phyloP scores from a whole-genome alignment of 768 basidiomycete genomes.

The Wakefieldia striispora region DNA sequence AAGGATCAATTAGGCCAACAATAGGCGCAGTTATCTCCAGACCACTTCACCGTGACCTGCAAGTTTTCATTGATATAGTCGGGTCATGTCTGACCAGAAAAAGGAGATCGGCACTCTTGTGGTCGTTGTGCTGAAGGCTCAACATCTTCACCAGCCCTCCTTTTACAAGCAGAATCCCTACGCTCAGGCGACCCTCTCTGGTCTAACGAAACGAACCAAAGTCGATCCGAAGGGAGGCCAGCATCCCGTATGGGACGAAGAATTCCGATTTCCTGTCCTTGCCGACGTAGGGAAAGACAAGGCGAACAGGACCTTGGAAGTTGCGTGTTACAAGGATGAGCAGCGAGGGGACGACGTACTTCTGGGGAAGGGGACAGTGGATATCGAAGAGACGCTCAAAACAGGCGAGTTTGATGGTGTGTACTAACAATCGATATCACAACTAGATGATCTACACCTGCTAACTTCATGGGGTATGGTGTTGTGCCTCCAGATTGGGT shows the following conservation, averaged over 20 bases:
- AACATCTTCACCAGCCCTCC: slow-evolving; percentile 78
- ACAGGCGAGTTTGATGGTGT: slow-evolving; percentile 91
- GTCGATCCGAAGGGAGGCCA: slow-evolving; percentile 87
- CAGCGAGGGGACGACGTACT: slow-evolving; percentile 63
- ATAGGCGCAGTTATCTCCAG: no score
- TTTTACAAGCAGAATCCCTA: slow-evolving; percentile 94
- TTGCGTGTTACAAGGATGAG: slow-evolving; percentile 83
- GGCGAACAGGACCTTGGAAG: slow-evolving; percentile 54
- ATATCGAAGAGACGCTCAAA: slow-evolving; percentile 75
- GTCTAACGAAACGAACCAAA: slow-evolving; percentile 63
- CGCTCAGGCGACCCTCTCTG: slow-evolving; percentile 59
- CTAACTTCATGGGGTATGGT: slow-evolving; percentile 6
- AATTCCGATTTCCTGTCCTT: slow-evolving; percentile 73
- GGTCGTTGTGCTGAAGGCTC: slow-evolving; percentile 82
- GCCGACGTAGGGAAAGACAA: slow-evolving; percentile 52
- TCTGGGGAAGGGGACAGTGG: slow-evolving; percentile 72
- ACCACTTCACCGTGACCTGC: no score
- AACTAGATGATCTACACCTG: neutral
- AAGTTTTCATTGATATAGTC: neutral
- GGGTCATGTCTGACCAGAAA: slow-evolving; percentile 24
- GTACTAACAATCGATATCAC: slow-evolving; percentile 31
- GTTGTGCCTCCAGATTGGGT: slow-evolving; percentile 62
- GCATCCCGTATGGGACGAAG: slow-evolving; percentile 90
- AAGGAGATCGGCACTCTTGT: slow-evolving; percentile 77
- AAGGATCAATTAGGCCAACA: no score